A percentile compares a stretch with the other conserved stretches of the same genome.
Conservation (phyloP, 768 basidiomycete genomes). For the Agaricus sinodeliciosus region DNA sequence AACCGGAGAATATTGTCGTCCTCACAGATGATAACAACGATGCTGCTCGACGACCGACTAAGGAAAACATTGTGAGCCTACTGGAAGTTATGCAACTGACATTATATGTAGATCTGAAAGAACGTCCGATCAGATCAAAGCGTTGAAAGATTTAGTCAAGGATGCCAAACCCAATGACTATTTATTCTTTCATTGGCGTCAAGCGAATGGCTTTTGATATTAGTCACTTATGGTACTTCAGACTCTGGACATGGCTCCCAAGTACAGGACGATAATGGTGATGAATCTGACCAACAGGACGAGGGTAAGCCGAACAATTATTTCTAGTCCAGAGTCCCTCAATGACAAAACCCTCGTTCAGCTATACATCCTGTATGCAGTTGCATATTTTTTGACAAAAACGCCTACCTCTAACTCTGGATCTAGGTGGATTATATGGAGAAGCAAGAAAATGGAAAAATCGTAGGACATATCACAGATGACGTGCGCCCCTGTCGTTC, state of each 20-base stretch:
- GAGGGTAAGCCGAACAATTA: conserved; percentile 42
- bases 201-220: background rate
- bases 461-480: conserved; percentile 72
- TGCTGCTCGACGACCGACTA: conserved; percentile 63
- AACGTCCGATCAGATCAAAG: conserved; percentile 41
- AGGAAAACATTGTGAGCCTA: conserved; percentile 64
- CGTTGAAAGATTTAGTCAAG: conserved; percentile 89
- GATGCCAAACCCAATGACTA: conserved; percentile 79
- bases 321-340: background rate
- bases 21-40: conserved; percentile 72
- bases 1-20: conserved; percentile 73
- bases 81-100: background rate
- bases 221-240: conserved; percentile 17
- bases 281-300: conserved; percentile 80
- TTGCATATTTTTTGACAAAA: background rate
- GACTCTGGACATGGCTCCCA: conserved; percentile 96
- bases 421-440: conserved; percentile 40
- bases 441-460: conserved; percentile 14
- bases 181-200: conserved; percentile 79
- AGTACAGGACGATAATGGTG: conserved; percentile 74
- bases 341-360: conserved; percentile 19
- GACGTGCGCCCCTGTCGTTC: conserved; percentile 49
- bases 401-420: background rate
- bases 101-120: background rate
- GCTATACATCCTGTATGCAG: conserved; percentile 83